Base-by-base conservation (phyloP, 208 protist species). In the Leishmania martiniquensis region DNA sequence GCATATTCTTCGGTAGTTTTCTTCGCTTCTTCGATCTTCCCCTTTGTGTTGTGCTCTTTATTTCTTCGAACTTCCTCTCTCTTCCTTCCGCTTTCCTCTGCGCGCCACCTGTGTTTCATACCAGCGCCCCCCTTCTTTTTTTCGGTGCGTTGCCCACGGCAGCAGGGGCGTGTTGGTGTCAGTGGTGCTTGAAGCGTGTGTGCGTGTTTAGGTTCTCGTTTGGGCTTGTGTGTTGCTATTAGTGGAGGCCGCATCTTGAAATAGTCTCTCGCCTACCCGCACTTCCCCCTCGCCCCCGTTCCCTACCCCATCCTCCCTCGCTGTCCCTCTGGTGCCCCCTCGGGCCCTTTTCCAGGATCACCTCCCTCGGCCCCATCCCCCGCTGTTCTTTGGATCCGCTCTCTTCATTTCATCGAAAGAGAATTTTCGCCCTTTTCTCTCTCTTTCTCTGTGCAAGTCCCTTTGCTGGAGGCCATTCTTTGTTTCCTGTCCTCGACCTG, bases 61-160 rank as follows among this genome's bases (percentile, higher is more conserved):
- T 75, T 72, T 54, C 69, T 81, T 81, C 69, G 51, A 6, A 68
- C 44, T 62, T 45, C 47, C 63, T 44, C 60, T 66, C 39, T 69
- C 57, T 63, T n/a, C n/a, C n/a, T n/a, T n/a, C n/a, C n/a, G n/a
- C n/a, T n/a, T n/a, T n/a, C n/a, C 57, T 63, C 22, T 63, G 10
- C 29, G 57, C 29, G 57, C 29, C 6, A 39, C 9, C n/a, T 63
- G 57, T 63, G 34, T 17, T 60, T 54, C 65, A 9, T 52, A 52
- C 20, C 20, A 22, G 20, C 15, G 15, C 20, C 49, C 20, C 49
- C 20, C 54, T 49, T 54, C 42, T 47, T 60, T 57, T 25, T 76
- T n/a, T 75, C 77, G 77, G 39, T 37, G 39, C 42, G 12, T 49
- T 69, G 22, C 47, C 63, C 22, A 32, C 63, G 39, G 17, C 29